Evolutionary conservation across 129 eudicot species (phyloP).

Genomic region (Helianthus tuberosus): DNA sequence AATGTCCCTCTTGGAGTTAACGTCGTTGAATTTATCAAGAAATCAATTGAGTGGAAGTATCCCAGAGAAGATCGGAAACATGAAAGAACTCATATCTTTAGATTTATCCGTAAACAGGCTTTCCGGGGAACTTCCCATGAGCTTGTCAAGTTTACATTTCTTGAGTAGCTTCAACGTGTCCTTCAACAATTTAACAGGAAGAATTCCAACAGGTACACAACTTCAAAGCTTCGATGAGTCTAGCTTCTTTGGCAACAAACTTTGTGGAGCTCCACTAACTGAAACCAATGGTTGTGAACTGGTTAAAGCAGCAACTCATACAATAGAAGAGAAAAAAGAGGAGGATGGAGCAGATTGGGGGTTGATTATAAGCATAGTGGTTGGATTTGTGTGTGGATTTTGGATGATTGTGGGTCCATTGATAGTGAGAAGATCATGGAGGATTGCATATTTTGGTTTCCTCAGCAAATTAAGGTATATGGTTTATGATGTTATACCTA

Average conservation of each 20-base stretch:
- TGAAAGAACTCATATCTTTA: slow-evolving; percentile 24
- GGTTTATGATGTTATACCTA: not conserved
- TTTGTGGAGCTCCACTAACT: not conserved
- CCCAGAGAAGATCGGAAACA: slow-evolving; percentile 22
- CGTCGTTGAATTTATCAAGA: not conserved
- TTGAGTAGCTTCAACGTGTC: slow-evolving; percentile 35
- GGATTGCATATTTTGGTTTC: no score
- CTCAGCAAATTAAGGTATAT: no score
- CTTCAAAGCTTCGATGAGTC: no score
- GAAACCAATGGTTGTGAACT: slow-evolving; percentile 12
- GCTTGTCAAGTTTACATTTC: slow-evolving; percentile 10
- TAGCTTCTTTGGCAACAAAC: slow-evolving; percentile 24
- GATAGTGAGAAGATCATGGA: no score
- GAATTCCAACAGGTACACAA: no score
- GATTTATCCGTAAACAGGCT: slow-evolving; percentile 26
- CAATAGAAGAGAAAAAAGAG: no score
- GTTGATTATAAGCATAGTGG: no score
- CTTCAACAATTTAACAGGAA: slow-evolving; percentile 28
- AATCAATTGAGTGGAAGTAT: slow-evolving; percentile 30
- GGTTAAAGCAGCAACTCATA: no score
- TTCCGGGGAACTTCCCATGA: slow-evolving; percentile 4
- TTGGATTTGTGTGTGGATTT: no score
- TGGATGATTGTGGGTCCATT: no score
- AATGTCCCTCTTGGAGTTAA: not conserved
- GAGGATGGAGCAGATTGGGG: no score